phyloP scores from a whole-genome alignment of 2,329 filamentous ascomycete species.

The Botrytis aclada region DNA sequence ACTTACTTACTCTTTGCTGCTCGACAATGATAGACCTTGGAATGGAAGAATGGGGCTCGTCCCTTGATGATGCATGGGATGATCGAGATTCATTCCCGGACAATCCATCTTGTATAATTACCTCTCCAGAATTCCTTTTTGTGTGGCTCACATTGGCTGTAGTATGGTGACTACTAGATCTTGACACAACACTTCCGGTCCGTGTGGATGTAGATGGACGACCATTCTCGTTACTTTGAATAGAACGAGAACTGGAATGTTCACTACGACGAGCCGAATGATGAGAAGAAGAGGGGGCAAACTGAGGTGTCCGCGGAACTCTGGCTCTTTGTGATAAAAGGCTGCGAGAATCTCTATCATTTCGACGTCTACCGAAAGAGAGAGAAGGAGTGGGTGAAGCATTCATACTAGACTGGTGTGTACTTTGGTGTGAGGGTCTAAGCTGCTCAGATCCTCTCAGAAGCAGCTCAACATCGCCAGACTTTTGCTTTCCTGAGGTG shows the following conservation, averaged over 20 bases:
- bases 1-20: not conserved
- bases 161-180: not conserved
- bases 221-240: not conserved
- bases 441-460: not conserved
- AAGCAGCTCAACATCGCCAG: not conserved
- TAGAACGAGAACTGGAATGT: not conserved
- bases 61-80: not conserved
- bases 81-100: not conserved
- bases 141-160: too few relatives aligned
- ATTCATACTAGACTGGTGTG: not conserved
- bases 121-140: not conserved
- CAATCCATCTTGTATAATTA: not conserved
- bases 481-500: not conserved
- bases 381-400: not conserved
- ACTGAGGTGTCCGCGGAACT: not conserved
- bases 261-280: not conserved
- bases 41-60: not conserved
- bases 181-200: not conserved
- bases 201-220: not conserved
- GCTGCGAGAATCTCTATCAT: not conserved
- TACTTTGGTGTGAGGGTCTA: not conserved
- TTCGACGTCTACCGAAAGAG: not conserved
- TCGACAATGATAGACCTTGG: not conserved
- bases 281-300: too few relatives aligned
- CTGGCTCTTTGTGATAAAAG: not conserved